A percentile compares a stretch with the other conserved stretches of the same genome.
Conservation (phyloP, 805 yeast species). For the Metschnikowia colocasiae region DNA sequence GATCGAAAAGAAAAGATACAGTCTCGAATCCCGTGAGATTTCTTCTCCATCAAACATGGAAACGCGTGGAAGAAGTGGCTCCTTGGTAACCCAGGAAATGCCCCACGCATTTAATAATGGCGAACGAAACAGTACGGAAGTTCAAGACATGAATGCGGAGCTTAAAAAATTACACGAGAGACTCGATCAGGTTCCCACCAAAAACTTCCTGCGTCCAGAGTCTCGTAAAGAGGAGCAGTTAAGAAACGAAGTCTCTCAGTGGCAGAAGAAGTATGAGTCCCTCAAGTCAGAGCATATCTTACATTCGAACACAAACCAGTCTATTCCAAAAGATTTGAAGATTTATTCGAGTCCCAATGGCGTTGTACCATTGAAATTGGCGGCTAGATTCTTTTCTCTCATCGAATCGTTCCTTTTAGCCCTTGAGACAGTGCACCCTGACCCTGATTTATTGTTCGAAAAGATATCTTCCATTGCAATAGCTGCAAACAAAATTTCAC, state of each 20-base stretch:
- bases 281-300: slow-evolving; percentile 35
- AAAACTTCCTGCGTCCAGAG: slow-evolving; percentile 6
- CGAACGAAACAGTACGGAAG: background rate
- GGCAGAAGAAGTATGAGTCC: slow-evolving; percentile 52
- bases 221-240: slow-evolving; percentile 16
- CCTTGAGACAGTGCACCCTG: slow-evolving; percentile 25
- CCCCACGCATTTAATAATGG: background rate
- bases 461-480: slow-evolving; percentile 49
- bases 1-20: slow-evolving; percentile 10
- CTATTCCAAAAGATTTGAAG: slow-evolving; percentile 24
- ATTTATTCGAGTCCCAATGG: slow-evolving; percentile 39
- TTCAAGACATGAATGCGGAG: slow-evolving; percentile 17
- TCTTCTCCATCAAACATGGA: background rate
- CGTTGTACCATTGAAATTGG: slow-evolving; percentile 41
- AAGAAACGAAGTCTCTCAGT: slow-evolving; percentile 35
- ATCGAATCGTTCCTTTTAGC: slow-evolving; percentile 44
- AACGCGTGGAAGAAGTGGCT: background rate
- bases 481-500: slow-evolving; percentile 39
- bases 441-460: slow-evolving; percentile 46
- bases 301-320: slow-evolving; percentile 19
- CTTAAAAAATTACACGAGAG: slow-evolving; percentile 26
- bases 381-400: slow-evolving; percentile 45
- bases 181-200: slow-evolving; percentile 24
- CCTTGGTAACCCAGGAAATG: background rate
- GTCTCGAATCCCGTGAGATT: background rate